A percentile compares a stretch with the other conserved stretches of the same genome.
Evolutionary conservation across 1,139 yeast genomes (phyloP).

Genomic region (Magnusiomyces magnusii): DNA sequence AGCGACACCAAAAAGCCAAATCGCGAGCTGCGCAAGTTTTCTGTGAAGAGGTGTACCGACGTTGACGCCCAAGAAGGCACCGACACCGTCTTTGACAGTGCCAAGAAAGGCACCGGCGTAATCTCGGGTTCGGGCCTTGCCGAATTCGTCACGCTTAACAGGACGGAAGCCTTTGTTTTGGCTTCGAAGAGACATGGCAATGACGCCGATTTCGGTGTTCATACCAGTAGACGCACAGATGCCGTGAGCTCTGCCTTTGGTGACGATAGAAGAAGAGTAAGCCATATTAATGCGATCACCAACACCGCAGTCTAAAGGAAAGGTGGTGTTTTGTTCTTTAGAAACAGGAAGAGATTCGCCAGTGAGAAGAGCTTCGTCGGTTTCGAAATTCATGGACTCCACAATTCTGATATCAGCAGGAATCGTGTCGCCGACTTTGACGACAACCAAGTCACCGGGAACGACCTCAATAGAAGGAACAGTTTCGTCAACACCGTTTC

Average conservation of each 20-base stretch:
- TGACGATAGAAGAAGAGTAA: conserved; percentile 59
- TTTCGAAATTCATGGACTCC: conserved; percentile 59
- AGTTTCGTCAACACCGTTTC: conserved; percentile 54
- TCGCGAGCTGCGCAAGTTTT: conserved; percentile 62
- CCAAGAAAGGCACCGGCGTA: conserved; percentile 42
- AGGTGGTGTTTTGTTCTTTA: conserved; percentile 43
- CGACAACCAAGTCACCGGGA: conserved; percentile 65
- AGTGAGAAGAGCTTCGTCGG: conserved; percentile 73
- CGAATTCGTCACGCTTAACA: conserved; percentile 34
- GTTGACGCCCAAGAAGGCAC: conserved; percentile 64
- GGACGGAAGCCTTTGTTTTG: conserved; percentile 32
- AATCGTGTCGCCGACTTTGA: conserved; percentile 68
- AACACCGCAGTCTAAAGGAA: conserved; percentile 48
- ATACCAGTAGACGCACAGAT: conserved; percentile 61
- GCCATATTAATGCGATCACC: conserved; percentile 75
- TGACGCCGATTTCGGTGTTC: conserved; percentile 67
- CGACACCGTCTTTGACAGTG: conserved; percentile 46
- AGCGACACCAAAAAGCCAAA: conserved; percentile 59
- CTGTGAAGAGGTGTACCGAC: conserved; percentile 74
- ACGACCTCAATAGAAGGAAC: conserved; percentile 64
- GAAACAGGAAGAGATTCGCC: conserved; percentile 77
- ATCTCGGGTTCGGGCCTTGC: conserved; percentile 39
- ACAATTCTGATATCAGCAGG: conserved; percentile 69
- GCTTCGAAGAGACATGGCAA: conserved; percentile 55
- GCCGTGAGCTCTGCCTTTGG: conserved; percentile 73